Evolutionary conservation across 768 basidiomycete genomes (phyloP), one percentile per base, ranked within the genome.

Genomic region (Calvatia gigantea): DNA sequence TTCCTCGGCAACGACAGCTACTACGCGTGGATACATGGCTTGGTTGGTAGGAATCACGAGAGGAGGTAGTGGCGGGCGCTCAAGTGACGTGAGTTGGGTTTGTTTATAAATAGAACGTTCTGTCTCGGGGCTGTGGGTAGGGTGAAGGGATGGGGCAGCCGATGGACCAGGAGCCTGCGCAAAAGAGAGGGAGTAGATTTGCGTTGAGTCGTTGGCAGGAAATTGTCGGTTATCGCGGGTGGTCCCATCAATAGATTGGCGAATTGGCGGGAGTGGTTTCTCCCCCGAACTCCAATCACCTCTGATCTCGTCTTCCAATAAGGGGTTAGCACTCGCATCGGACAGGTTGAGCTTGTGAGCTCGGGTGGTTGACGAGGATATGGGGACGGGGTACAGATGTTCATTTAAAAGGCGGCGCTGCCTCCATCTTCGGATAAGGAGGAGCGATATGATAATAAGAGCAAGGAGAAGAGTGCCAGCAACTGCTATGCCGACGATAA

Each of bases 1-100:
- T 21, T 48, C 54, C 32, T 56, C 54, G 1, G 19, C 29, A 42
- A 43, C 35, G 2, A 45, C 31, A 23, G 35, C 12, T 9, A 11
- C 14, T 14, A 29, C 14, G 7, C 25, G 27, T 2, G 39, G 32
- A 19, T 42, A 41, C 12, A 21, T 31, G 17, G 39, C 23, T 33
- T 5, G 9, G 21, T 25, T 33, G 8, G 14, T 49, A 21, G 54
- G 54, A 15, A 56, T 56, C 0, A 56, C 38, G 12, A 56, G 44
- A 27, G 54, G 35, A 15, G 54, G 54, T 8, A 31, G 31, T 15
- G 54, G 28, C 12, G 54, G 54, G 17, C 47, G 54, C 6, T 48
- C 21, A 21, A 6, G 25, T 6, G 15, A n/a, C 4, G 51, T 14
- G 9, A 17, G 1, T 21, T 28, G 54, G 11, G 27, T 14, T 19